Conservation (phyloP, 2,329 filamentous ascomycete genomes). For the Diaporthe vexans region DNA sequence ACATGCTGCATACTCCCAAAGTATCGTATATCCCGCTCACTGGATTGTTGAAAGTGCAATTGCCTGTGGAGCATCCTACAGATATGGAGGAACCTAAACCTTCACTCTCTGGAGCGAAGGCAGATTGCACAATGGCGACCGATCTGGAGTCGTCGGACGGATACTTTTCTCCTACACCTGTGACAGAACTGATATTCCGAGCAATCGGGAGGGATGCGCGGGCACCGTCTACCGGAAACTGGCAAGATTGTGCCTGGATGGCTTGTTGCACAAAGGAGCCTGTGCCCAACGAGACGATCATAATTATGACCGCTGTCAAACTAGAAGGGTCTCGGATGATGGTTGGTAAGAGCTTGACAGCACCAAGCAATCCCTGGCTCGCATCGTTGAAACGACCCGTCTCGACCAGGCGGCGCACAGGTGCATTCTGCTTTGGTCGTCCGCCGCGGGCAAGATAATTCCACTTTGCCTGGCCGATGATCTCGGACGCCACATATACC, state of each 20-base stretch:
- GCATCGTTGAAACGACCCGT: background rate
- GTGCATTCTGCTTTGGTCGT: background rate
- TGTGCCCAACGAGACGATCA: background rate
- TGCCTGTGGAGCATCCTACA: background rate
- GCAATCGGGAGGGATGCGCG: background rate
- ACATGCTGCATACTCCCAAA: background rate
- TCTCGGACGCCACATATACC: background rate
- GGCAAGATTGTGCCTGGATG: background rate
- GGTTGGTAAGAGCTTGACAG: background rate
- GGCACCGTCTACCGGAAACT: background rate
- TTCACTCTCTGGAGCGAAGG: background rate
- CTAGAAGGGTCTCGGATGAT: background rate
- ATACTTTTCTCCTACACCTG: background rate
- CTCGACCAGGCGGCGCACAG: background rate
- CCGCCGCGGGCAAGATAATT: background rate
- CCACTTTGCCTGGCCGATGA: slow-evolving; percentile 18
- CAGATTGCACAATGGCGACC: background rate
- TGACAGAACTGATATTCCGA: background rate
- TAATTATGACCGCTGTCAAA: background rate
- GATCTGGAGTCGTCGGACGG: background rate
- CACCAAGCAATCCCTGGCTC: background rate
- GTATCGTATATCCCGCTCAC: background rate
- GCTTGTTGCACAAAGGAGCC: background rate
- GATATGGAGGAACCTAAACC: background rate
- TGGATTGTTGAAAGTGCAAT: background rate